Conservation (phyloP, 192 early-diverging fungal species). For the Coemansia sp. region DNA sequence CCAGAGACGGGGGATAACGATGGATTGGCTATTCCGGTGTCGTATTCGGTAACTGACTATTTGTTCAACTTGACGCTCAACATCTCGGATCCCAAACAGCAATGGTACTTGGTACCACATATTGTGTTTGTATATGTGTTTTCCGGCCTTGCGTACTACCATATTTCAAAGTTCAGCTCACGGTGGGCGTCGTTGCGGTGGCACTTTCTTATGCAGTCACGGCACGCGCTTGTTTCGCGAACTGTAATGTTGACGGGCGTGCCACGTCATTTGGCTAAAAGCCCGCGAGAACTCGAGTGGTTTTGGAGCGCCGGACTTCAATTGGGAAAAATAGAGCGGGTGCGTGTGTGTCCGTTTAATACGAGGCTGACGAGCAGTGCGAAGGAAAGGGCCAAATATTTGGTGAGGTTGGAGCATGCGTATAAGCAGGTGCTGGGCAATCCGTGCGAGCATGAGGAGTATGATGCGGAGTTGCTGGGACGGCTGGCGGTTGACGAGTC, state of each 20-base stretch:
- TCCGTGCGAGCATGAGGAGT: conserved; percentile 62
- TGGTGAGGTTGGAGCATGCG: conserved; percentile 60
- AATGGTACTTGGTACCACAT: conserved; percentile 48
- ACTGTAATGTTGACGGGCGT: conserved; percentile 71
- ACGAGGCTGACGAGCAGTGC: conserved; percentile 57
- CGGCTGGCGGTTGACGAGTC: conserved; percentile 21
- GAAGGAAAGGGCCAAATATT: conserved; percentile 54
- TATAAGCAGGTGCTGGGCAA: conserved; percentile 66
- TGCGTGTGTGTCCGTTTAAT: conserved; percentile 63
- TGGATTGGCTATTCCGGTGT: conserved; percentile 14
- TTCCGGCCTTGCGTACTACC: conserved; percentile 53
- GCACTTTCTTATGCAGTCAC: conserved; percentile 55
- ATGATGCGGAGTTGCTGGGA: conserved; percentile 56
- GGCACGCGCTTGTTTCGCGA: conserved; percentile 54
- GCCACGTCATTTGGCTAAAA: conserved; percentile 53
- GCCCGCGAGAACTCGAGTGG: conserved; percentile 62
- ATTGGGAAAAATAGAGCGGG: conserved; percentile 65
- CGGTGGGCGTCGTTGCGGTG: conserved; percentile 54
- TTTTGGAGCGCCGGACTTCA: conserved; percentile 63
- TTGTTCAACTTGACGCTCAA: conserved; percentile 51
- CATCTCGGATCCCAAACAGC: conserved; percentile 32
- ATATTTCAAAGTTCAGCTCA: conserved; percentile 49
- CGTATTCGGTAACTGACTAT: conserved; percentile 49
- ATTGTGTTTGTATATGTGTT: conserved; percentile 54
- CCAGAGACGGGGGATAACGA: background rate